phyloP scores from a whole-genome alignment of 2,329 filamentous ascomycete genomes.

The Colletotrichum endophyticum region DNA sequence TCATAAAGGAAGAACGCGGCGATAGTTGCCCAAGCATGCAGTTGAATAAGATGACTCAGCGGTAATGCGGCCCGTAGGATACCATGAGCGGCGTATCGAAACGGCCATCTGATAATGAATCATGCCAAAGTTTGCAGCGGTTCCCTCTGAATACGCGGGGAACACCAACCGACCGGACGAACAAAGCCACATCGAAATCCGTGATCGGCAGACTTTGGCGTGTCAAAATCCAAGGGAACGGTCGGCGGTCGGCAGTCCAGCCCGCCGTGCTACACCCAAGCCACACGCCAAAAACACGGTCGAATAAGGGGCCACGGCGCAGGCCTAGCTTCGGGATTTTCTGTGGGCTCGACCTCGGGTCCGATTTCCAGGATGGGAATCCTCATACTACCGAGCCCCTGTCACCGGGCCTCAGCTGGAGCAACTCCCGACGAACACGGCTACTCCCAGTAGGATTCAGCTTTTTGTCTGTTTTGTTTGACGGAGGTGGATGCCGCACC shows the following conservation, averaged over 20 bases:
- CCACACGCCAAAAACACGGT: not conserved
- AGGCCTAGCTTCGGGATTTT: not conserved
- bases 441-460: not conserved
- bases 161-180: not conserved
- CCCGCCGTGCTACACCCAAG: not conserved
- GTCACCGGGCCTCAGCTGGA: not conserved
- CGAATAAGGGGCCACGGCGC: not conserved
- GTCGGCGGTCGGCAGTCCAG: not conserved
- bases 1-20: not conserved
- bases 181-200: not conserved
- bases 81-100: not conserved
- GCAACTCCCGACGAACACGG: not conserved
- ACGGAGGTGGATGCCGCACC: not conserved
- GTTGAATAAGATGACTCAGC: not conserved
- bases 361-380: not conserved
- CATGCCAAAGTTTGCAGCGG: not conserved
- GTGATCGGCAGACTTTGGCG: not conserved
- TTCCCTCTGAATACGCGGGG: not conserved
- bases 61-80: not conserved
- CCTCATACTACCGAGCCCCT: not conserved
- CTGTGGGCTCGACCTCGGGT: not conserved
- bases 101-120: not conserved
- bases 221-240: not conserved
- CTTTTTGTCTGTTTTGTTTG: not conserved
- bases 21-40: not conserved